Evolutionary conservation across 768 basidiomycete species (phyloP), one percentile per base, ranked within the genome.

Genomic region (Chlorophyllum brunneum): DNA sequence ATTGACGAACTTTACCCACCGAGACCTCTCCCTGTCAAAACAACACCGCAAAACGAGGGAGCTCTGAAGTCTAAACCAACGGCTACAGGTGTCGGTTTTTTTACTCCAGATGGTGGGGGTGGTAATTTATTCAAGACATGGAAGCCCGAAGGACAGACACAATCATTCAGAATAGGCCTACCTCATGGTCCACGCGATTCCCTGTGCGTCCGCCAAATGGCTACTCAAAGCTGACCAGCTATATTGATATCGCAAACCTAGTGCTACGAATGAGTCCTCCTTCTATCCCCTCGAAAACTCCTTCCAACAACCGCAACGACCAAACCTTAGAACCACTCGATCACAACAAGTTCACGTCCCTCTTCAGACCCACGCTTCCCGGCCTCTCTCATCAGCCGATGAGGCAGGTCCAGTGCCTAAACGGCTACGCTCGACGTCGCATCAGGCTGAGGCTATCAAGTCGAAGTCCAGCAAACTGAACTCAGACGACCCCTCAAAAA

Each of bases 341-440:
- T 68, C 70, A 39, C 80, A 77, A 56, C 67, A 75, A 46, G 58
- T 61, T 16, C 67, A 68, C 56, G 59, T 61, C 34, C 63, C 75
- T 29, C 70, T 71, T 44, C 82, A 82, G 61, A 70, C 71, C 45
- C 73, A 76, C 60, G 67, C 74, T 36, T 75, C 82, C 43, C 80
- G 88, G 47, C 85, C 88, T 18, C 80, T 90, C 52, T 90, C 88
- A 52, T 90, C 89, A 29, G 83, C 87, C 38, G 89, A 92, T 65
- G 89, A 92, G 71, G 76, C 79, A 48, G 89, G 88, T 37, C 89
- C 89, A 29, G 83, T 82, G 46, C 76, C 80, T 58, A 92, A 92
- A 72, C 83, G 82, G 64, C 66, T 87, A 57, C 84, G 88, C 44
- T 82, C 87, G 57, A 79, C 81, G 49, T 69, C 72, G 11, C 79